Evolutionary conservation across 768 basidiomycete genomes (phyloP).

Genomic region (Naganishia kalamii): DNA sequence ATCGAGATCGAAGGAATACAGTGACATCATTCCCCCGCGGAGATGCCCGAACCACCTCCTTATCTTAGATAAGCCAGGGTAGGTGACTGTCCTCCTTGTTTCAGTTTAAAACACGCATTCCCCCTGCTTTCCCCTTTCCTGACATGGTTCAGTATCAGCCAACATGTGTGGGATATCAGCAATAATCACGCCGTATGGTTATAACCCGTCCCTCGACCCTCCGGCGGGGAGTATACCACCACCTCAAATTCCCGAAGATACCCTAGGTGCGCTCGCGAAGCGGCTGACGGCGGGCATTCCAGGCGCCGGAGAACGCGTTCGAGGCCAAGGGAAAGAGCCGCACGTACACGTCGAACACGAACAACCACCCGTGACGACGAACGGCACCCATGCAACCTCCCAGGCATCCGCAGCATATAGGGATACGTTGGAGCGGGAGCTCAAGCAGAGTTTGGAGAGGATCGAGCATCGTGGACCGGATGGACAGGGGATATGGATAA

Average conservation of each 20-base stretch:
- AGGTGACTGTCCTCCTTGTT: neutral
- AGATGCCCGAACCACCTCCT: neutral
- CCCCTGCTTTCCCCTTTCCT: neutral
- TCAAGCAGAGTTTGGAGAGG: constrained; percentile 7
- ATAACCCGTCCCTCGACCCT: neutral
- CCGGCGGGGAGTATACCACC: neutral
- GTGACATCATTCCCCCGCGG: neutral
- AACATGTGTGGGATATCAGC: constrained; percentile 17
- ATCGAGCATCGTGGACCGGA: constrained; percentile 33
- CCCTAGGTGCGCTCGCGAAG: neutral
- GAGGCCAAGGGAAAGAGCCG: neutral
- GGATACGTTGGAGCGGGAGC: neutral
- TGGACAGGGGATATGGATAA: constrained; percentile 29
- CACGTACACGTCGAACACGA: neutral
- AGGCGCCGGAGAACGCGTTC: neutral
- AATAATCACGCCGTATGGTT: constrained; percentile 12
- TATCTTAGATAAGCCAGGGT: constrained; percentile 1
- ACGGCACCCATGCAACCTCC: neutral
- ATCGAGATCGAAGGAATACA: neutral
- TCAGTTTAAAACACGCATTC: neutral
- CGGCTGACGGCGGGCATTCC: neutral
- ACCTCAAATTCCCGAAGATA: neutral
- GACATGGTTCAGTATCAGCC: neutral
- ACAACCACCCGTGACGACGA: neutral
- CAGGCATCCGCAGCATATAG: neutral